Evolutionary conservation across 192 early-diverging fungal genomes (phyloP).

Genomic region (Backusella psychrophila): DNA sequence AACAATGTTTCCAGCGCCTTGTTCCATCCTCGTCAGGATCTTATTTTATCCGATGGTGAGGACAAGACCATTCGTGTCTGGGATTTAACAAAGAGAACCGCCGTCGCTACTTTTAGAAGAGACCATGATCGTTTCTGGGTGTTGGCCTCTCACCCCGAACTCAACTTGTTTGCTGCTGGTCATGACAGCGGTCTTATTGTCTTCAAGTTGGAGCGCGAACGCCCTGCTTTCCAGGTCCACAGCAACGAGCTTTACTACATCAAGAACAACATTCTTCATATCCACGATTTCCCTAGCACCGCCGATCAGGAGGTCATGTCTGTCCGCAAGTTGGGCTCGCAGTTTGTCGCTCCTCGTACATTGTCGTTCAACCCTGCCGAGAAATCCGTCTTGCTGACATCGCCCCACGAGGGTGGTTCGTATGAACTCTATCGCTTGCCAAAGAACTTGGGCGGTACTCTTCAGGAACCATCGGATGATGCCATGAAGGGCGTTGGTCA

Average conservation of each 20-base stretch:
- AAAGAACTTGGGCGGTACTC: slow-evolving; percentile 62
- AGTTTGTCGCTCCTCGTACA: slow-evolving; percentile 73
- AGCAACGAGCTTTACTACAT: slow-evolving; percentile 86
- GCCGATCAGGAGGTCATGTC: slow-evolving; percentile 79
- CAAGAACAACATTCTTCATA: slow-evolving; percentile 82
- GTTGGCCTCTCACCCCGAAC: slow-evolving; percentile 91
- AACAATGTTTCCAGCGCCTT: slow-evolving; percentile 93
- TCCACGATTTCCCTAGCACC: slow-evolving; percentile 76
- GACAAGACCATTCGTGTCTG: slow-evolving; percentile 98
- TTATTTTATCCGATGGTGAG: slow-evolving; percentile 92
- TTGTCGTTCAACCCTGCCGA: slow-evolving; percentile 97
- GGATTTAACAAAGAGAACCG: slow-evolving; percentile 95
- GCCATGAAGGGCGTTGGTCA: slow-evolving; percentile 78
- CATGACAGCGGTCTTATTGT: slow-evolving; percentile 98
- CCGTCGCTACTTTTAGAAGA: slow-evolving; percentile 93
- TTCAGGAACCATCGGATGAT: slow-evolving; percentile 59
- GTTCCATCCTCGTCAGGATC: slow-evolving; percentile 96
- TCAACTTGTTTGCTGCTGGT: slow-evolving; percentile 97
- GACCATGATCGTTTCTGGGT: slow-evolving; percentile 98
- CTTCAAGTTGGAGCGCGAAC: slow-evolving; percentile 97
- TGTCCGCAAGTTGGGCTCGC: slow-evolving; percentile 72
- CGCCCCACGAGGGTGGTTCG: slow-evolving; percentile 81
- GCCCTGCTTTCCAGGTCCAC: slow-evolving; percentile 86
- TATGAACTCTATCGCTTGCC: slow-evolving; percentile 91
- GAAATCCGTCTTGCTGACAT: slow-evolving; percentile 81